Percentiles rank a stretch among this genome's conserved stretches.
These are phyloP conservation scores for Lumnitzera littorea DNA, from an alignment of 345 rosid genomes.

Conservation along the genomic window DNA sequence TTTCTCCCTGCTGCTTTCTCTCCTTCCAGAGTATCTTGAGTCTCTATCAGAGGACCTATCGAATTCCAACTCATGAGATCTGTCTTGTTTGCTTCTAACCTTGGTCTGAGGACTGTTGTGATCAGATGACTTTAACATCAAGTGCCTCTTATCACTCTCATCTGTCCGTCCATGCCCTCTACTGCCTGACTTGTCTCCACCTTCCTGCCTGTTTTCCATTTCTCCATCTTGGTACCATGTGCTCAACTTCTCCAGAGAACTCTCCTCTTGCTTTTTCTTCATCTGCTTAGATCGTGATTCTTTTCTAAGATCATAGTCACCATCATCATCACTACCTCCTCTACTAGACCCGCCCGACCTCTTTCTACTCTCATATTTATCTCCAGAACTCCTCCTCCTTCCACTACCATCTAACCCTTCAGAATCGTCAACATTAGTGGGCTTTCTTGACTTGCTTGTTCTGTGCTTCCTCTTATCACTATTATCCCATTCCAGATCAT, in stretches of 20 bases:
- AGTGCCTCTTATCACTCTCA: slow-evolving; percentile 57
- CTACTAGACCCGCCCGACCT: slow-evolving; percentile 48
- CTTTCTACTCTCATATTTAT: slow-evolving; percentile 52
- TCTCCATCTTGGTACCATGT: slow-evolving; percentile 96
- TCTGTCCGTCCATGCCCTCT: slow-evolving; percentile 39
- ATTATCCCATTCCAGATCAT: slow-evolving; percentile 52
- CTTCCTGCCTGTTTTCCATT: slow-evolving; percentile 46
- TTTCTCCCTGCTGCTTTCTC: slow-evolving; percentile 62
- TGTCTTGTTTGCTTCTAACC: slow-evolving; percentile 71
- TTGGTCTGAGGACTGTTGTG: slow-evolving; percentile 42
- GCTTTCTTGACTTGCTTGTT: slow-evolving; percentile 52
- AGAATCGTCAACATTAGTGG: slow-evolving; percentile 42
- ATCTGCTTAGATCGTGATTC: slow-evolving; percentile 40
- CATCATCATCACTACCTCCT: slow-evolving; percentile 54
- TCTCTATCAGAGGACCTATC: slow-evolving; percentile 56
- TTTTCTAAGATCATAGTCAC: slow-evolving; percentile 42
- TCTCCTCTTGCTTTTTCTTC: slow-evolving; percentile 87
- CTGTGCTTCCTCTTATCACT: slow-evolving; percentile 59
- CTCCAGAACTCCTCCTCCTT: slow-evolving; percentile 50
- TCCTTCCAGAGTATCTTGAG: slow-evolving; percentile 52
- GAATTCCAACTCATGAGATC: slow-evolving; percentile 37
- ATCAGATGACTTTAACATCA: slow-evolving; percentile 43
- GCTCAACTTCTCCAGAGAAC: slow-evolving; percentile 79
- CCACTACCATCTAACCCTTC: slow-evolving; percentile 50
- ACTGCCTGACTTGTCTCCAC: slow-evolving; percentile 50